Percentiles rank a stretch among this genome's conserved stretches.
Evolutionary conservation across 1,284 basidiomycete genomes (phyloP).

Genomic region (Marasmius oreades): DNA sequence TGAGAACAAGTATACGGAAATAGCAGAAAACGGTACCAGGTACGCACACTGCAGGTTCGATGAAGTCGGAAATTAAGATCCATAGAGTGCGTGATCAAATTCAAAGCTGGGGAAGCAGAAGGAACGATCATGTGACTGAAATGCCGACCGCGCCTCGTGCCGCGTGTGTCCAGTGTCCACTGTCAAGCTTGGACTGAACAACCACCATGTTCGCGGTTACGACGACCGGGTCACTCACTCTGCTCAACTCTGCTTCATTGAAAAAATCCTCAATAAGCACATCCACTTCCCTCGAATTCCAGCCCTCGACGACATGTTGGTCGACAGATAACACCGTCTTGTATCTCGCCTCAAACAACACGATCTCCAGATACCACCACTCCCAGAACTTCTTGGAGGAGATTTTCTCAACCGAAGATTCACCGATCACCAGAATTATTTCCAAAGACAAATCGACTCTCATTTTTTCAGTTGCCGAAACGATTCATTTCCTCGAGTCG

Average conservation of each 20-base stretch:
- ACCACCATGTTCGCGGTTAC: slow-evolving; percentile 45
- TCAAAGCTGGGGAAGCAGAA: no score
- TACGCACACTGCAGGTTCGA: no score
- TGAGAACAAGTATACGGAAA: no score
- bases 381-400: slow-evolving; percentile 35
- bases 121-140: no score
- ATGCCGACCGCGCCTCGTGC: no score
- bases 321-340: slow-evolving; percentile 49
- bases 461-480: slow-evolving; percentile 44
- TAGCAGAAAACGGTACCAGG: no score
- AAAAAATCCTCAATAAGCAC: slow-evolving; percentile 39
- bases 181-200: no score
- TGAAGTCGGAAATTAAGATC: no score
- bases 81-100: no score
- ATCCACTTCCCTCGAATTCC: slow-evolving; percentile 34
- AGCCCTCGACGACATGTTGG: slow-evolving; percentile 48
- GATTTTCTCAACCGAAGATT: slow-evolving; percentile 34
- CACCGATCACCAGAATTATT: slow-evolving; percentile 35
- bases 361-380: slow-evolving; percentile 51
- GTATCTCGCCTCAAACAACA: slow-evolving; percentile 44
- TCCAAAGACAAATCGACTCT: slow-evolving; percentile 44
- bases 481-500: slow-evolving; percentile 62
- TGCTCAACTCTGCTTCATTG: slow-evolving; percentile 44
- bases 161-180: no score
- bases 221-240: slow-evolving; percentile 38